Evolutionary conservation across 305 asterid species (phyloP), one percentile per base, ranked within the genome.

Genomic region (Fraxinus platypoda): DNA sequence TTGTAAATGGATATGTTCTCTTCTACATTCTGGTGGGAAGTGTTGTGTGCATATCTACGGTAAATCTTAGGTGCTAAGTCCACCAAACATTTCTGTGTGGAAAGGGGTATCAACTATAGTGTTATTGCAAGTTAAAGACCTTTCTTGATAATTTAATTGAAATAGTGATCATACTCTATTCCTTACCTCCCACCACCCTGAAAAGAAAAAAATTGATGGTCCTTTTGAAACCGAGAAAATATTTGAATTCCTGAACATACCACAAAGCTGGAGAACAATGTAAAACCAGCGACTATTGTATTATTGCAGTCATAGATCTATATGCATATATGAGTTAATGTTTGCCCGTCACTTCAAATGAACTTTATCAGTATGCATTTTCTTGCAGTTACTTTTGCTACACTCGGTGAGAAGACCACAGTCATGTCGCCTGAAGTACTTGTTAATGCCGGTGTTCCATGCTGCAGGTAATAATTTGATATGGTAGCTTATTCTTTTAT

Each of bases 341-440:
- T 72, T 33, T 17, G 49, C 9, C 46, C 28, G 21, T 72, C 30
- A 80, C 34, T 33, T 49, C 59, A 30, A 75, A 76, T 82, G 84
- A 84, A 86, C 81, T 79, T 84, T 78, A 86, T 57, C 28, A 12
- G 11, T 86, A 74, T 78, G 71, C 82, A 71, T 76, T 85, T 84
- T 88, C 83, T 87, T 91, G 85, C 95, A 97, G 99, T 97, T 87
- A 93, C 96, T 87, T 97, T 95, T 88, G 92, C 98, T 82, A 97
- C 96, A 68, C 98, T 97, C 72, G 98, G 98, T 79, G 97, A 97
- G 95, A 97, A 97, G 94, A 95, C 97, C 46, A 97, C 99, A n/a
- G 98, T 97, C 83, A 97, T 97, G 97, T 93, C 99, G 66, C 99
- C 99, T 1, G 98, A 97, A 93, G 98, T 97, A 83, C 97, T 97